Evolutionary conservation across 495 filamentous ascomycete genomes (phyloP), one percentile per base, ranked within the genome.

Genomic region (Penicillium simplicissimum): DNA sequence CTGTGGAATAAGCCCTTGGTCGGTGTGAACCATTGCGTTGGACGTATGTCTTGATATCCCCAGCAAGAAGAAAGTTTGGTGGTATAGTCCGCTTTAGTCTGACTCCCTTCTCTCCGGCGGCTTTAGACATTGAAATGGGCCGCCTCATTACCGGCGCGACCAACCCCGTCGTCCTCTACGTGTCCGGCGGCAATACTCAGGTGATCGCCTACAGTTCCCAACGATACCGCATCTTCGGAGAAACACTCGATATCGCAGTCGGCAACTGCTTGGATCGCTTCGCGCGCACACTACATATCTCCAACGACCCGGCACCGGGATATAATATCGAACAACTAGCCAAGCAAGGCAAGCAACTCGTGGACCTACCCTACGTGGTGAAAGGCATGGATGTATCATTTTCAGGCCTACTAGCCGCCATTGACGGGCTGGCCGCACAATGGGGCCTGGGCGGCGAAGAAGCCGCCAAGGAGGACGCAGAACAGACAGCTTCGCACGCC

Each of bases 341-440:
- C 13, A 97, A 96, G 76, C 78, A 85, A 60, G 90, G 87, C 8
- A 82, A 81, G 51, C 76, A 85, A 52, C 76, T 98, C 36, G 77
- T 98, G 8, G 95, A 98, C 60, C 81, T 98, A 33, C 96, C 95
- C 4, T 98, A 98, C 69, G 86, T 92, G 15, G 95, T 98, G 35
- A 98, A 98, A 70, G 95, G 95, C 40, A 98, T 98, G 95, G 95
- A 98, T 73, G 93, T 90, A 67, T 94, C 90, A 28, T 97, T 98
- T 74, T 91, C 88, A 6, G 95, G 95, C 4, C 96, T 98, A 55
- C 76, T 98, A 23, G 91, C 90, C 2, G 82, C 85, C 1, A 87
- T 93, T 31, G 96, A 98, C 70, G 74, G 82, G 33, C 75, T 97
- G 38, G 95, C 93, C 1, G 84, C 79, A 34, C 79, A 83, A 55